phyloP scores from a whole-genome alignment of 768 basidiomycete genomes.

The Suillus hirtellus region DNA sequence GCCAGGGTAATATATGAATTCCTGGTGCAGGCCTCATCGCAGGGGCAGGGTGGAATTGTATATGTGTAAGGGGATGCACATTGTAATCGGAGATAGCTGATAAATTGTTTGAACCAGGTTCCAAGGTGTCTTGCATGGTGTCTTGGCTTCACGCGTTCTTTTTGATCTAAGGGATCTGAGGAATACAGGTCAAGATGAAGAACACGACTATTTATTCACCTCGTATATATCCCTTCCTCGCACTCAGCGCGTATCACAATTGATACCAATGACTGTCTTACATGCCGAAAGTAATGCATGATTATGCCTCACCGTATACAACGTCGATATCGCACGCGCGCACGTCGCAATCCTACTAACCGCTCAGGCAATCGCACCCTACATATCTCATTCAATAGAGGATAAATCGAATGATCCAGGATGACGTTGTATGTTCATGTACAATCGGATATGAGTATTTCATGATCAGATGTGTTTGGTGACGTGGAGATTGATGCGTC shows the following conservation, averaged over 20 bases:
- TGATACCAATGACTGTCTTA: not conserved
- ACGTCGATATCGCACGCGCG: not conserved
- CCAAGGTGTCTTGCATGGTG: slow-evolving; percentile 16
- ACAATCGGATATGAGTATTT: not conserved
- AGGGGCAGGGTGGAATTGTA: slow-evolving; percentile 12
- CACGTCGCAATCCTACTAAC: not conserved
- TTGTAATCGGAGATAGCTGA: not conserved
- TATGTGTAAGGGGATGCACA: slow-evolving; percentile 10
- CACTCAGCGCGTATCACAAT: not conserved
- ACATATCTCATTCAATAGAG: not conserved
- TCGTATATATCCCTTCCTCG: not conserved
- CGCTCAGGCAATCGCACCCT: not conserved
- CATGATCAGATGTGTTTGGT: not conserved
- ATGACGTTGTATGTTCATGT: not conserved
- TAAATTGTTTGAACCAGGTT: slow-evolving; percentile 1
- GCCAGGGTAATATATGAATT: not conserved
- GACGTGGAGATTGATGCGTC: not conserved
- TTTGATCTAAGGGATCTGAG: slow-evolving; percentile 8
- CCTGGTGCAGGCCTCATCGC: not conserved
- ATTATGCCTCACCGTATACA: not conserved
- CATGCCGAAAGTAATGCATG: slow-evolving; percentile 2
- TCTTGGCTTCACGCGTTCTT: slow-evolving; percentile 16
- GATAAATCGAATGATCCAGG: not conserved
- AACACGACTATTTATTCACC: not conserved
- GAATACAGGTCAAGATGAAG: not conserved